phyloP scores from a whole-genome alignment of 352 stramenopile genomes.

The Blastocystis sp. region DNA sequence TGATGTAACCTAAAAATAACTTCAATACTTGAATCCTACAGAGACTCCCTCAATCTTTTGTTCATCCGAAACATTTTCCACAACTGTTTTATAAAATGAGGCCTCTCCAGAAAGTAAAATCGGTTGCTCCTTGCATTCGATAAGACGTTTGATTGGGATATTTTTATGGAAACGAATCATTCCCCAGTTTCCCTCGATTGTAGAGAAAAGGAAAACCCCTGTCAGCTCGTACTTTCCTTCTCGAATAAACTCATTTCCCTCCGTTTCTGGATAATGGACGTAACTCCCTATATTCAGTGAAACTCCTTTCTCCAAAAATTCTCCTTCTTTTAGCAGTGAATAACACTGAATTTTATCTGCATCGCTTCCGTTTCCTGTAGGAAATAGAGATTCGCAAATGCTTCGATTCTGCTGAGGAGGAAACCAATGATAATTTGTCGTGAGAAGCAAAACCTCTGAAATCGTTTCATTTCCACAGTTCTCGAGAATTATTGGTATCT shows the following conservation, averaged over 20 bases:
- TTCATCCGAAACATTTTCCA: constrained; percentile 32
- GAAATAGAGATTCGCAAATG: neutral
- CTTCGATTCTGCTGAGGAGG: neutral
- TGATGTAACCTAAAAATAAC: constrained; percentile 1
- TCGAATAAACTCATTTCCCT: neutral
- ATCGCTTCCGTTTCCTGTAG: neutral
- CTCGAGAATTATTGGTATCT: neutral
- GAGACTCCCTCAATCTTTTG: constrained; percentile 5
- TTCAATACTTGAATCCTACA: neutral
- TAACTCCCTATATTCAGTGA: neutral
- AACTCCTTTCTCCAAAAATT: neutral
- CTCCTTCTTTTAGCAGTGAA: neutral
- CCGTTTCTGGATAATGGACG: neutral
- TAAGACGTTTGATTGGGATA: neutral
- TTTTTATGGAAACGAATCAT: neutral
- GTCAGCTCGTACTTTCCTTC: neutral
- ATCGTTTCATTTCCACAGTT: constrained; percentile 16
- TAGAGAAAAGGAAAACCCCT: neutral
- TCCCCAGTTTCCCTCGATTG: neutral
- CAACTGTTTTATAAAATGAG: neutral
- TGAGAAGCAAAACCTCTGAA: neutral
- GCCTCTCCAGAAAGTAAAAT: neutral
- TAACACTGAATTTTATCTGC: neutral
- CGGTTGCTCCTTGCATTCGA: neutral
- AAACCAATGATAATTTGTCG: constrained; percentile 8